Evolutionary conservation across 768 basidiomycete species (phyloP).

Genomic region (Lyophyllum atratum): DNA sequence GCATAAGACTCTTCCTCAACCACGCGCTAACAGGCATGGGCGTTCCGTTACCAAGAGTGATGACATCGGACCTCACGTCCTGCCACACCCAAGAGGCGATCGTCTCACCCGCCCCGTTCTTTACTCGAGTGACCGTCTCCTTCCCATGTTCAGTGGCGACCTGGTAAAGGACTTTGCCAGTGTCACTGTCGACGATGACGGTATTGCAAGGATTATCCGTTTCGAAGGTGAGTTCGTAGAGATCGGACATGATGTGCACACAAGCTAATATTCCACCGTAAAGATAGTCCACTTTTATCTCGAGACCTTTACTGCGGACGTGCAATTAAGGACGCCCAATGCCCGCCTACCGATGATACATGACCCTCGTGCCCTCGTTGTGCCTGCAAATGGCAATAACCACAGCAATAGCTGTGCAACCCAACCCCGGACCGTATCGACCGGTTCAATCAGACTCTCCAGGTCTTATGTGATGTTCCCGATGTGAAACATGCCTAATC

Average conservation of each 20-base stretch:
- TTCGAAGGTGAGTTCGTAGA: conserved; percentile 32
- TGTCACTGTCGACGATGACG: conserved; percentile 30
- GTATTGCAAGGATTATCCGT: conserved; percentile 47
- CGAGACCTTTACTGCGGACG: too few relatives aligned
- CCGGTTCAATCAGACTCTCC: too few relatives aligned
- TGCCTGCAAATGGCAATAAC: too few relatives aligned
- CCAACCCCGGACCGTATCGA: too few relatives aligned
- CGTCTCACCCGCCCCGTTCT: conserved; percentile 29
- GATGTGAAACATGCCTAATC: too few relatives aligned
- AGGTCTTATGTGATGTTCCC: too few relatives aligned
- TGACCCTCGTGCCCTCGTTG: too few relatives aligned
- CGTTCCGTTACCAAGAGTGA: conserved; percentile 33
- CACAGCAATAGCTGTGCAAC: too few relatives aligned
- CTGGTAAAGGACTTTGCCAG: conserved; percentile 34
- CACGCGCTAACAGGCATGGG: conserved; percentile 36
- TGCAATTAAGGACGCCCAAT: too few relatives aligned
- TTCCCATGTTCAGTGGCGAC: conserved; percentile 35
- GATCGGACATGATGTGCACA: conserved; percentile 11
- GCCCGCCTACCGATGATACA: too few relatives aligned
- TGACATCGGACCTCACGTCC: conserved; percentile 36
- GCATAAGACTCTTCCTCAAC: conserved; percentile 40
- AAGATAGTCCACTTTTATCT: background rate
- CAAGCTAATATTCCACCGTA: background rate
- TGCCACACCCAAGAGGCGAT: conserved; percentile 42
- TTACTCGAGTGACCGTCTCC: conserved; percentile 33